phyloP scores from a whole-genome alignment of 2,329 filamentous ascomycete genomes.

The Phaeosphaeriaceae sp. region DNA sequence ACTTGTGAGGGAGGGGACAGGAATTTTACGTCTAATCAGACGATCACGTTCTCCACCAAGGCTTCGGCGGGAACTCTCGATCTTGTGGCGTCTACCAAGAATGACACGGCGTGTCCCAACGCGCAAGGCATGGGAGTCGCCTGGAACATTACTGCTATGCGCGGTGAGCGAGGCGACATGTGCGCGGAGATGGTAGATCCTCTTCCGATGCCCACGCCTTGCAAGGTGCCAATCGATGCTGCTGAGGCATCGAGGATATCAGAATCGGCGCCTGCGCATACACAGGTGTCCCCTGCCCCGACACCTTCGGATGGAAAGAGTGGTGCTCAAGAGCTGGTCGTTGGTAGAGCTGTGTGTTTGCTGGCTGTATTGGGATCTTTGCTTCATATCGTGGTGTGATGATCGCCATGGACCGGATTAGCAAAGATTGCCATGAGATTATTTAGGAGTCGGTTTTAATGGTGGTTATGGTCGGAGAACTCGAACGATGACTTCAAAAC shows the following conservation, averaged over 20 bases:
- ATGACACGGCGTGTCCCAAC: not conserved
- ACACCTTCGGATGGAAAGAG: not conserved
- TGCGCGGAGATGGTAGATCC: not conserved
- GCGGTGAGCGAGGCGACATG: not conserved
- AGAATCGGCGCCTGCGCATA: too few species aligned
- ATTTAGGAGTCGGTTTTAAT: too few species aligned
- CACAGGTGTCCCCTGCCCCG: too few species aligned
- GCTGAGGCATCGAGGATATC: not conserved
- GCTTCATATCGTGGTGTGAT: not conserved
- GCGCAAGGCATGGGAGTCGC: not conserved
- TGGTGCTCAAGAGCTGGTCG: not conserved
- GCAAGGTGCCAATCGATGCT: not conserved
- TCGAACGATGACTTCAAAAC: too few species aligned
- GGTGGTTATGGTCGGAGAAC: too few species aligned
- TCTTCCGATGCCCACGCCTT: not conserved
- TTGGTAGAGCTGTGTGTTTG: not conserved
- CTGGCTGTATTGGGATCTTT: not conserved
- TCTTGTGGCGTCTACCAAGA: not conserved
- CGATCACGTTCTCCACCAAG: not conserved
- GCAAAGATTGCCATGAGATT: too few species aligned
- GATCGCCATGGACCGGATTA: too few species aligned
- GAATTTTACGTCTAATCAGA: not conserved
- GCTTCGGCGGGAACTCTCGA: not conserved
- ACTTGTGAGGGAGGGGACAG: not conserved
- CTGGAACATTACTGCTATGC: not conserved